Evolutionary conservation across 306 rosid species (phyloP), one percentile per base, ranked within the genome.

Genomic region (Prunus mongolica): DNA sequence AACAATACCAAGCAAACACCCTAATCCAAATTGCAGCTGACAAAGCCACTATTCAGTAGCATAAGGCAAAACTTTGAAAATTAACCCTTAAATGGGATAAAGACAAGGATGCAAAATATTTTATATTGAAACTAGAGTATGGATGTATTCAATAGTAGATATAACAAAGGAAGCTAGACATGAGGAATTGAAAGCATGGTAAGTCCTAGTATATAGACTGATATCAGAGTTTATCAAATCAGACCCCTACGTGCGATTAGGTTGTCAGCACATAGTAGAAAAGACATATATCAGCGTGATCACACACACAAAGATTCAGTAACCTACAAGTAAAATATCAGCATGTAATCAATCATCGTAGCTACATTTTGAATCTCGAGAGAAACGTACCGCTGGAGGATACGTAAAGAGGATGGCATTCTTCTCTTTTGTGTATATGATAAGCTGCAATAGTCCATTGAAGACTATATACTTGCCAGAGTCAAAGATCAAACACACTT

Each of bases 391-490:
- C 61, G 74, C 81, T 10, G 90, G 97, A 82, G 98, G 93, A 84
- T 92, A 86, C 20, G 98, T 96, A 56, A 91, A 92, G 81, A 96
- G 86, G 73, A 96, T 91, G 67, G 96, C 96, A 67, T 89, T 86
- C 84, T 96, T 96, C 96, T 96, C 97, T 91, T 92, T 95, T 3
- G 88, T 83, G 85, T 80, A 92, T 50, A 89, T 82, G 80, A 96
- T 83, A 77, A 96, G 87, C 94, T 92, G 99, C 93, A 92, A 84
- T 52, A 96, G 20, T 51, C 73, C 93, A 76, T 88, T 96, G 80
- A 92, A 86, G 79, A 89, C 88, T 80, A 96, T 80, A 91, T 92
- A 96, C 81, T 84, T 92, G 82, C 90, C 88, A 77, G 79, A 74
- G 91, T 89, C 81, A 92, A 92, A 71, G 97, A 86, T 84, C 78